Conservation (phyloP, 805 yeast species). For the Grigorovia jiainica region DNA sequence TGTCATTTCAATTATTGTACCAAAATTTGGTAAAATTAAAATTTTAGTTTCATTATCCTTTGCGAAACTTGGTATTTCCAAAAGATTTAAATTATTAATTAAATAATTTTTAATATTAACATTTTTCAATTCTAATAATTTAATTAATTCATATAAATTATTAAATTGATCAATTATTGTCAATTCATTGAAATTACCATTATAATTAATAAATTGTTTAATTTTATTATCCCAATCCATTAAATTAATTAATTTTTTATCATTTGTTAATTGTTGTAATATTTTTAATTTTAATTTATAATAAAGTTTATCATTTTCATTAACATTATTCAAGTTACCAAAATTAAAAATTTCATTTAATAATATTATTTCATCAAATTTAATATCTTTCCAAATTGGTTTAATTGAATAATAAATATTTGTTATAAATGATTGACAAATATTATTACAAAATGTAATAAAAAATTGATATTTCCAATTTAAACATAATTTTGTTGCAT, state of each 20-base stretch:
- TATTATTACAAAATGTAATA: slow-evolving; percentile 27
- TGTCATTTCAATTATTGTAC: slow-evolving; percentile 15
- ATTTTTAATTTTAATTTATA: slow-evolving; percentile 13
- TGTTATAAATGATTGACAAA: slow-evolving; percentile 21
- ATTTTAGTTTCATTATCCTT: slow-evolving; percentile 9
- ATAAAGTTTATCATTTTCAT: slow-evolving; percentile 10
- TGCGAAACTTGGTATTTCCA: slow-evolving; percentile 18
- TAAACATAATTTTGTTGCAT: slow-evolving; percentile 7
- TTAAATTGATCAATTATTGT: slow-evolving; percentile 20
- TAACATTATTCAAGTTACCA: neutral
- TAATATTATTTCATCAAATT: slow-evolving; percentile 25
- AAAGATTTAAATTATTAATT: slow-evolving; percentile 19
- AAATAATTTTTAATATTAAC: slow-evolving; percentile 23
- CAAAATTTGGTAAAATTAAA: slow-evolving; percentile 20
- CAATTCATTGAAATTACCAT: slow-evolving; percentile 7
- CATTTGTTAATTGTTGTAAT: slow-evolving; percentile 18
- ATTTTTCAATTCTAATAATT: slow-evolving; percentile 23
- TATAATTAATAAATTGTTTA: neutral
- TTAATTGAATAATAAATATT: slow-evolving; percentile 6
- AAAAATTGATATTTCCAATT: slow-evolving; percentile 27
- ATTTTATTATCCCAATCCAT: slow-evolving; percentile 21
- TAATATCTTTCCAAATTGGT: slow-evolving; percentile 22
- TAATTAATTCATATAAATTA: slow-evolving; percentile 18
- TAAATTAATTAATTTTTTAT: slow-evolving; percentile 15
- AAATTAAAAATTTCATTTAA: slow-evolving; percentile 11